phyloP scores from a whole-genome alignment of 1,284 basidiomycete species.

The Pseudomicrostroma phylloplanum region DNA sequence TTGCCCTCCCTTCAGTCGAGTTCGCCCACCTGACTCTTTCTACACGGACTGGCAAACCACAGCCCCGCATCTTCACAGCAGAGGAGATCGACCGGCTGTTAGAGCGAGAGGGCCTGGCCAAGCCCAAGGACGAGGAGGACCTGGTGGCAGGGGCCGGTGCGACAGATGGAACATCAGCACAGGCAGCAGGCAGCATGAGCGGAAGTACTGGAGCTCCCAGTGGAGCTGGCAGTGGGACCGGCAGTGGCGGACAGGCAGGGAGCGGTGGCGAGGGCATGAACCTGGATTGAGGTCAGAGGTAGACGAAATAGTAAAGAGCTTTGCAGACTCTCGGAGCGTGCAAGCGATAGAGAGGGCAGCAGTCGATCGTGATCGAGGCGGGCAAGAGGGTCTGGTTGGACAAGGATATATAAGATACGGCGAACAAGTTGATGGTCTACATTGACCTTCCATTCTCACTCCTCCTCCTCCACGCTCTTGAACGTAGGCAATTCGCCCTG shows the following conservation, averaged over 20 bases:
- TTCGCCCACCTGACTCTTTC: constrained; percentile 88
- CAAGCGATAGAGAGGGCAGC: background rate
- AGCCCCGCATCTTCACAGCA: constrained; percentile 86
- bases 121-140: constrained; percentile 66
- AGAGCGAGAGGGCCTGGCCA: constrained; percentile 70
- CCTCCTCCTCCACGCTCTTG: background rate
- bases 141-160: constrained; percentile 12
- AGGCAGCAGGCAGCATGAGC: constrained; percentile 2
- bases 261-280: constrained; percentile 4
- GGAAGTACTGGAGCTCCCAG: background rate
- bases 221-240: background rate
- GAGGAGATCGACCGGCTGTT: constrained; percentile 81
- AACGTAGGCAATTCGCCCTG: constrained; percentile 1
- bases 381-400: background rate
- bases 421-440: background rate
- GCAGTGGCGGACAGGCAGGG: background rate
- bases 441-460: background rate
- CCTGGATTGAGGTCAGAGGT: background rate
- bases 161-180: background rate
- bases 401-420: background rate
- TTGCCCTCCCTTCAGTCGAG: constrained; percentile 65
- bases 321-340: background rate
- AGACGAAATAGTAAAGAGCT: background rate
- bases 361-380: background rate
- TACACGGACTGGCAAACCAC: constrained; percentile 67